These are phyloP conservation scores for Tuber indicum DNA, from an alignment of 495 filamentous ascomycete species.

Conservation along the genomic window DNA sequence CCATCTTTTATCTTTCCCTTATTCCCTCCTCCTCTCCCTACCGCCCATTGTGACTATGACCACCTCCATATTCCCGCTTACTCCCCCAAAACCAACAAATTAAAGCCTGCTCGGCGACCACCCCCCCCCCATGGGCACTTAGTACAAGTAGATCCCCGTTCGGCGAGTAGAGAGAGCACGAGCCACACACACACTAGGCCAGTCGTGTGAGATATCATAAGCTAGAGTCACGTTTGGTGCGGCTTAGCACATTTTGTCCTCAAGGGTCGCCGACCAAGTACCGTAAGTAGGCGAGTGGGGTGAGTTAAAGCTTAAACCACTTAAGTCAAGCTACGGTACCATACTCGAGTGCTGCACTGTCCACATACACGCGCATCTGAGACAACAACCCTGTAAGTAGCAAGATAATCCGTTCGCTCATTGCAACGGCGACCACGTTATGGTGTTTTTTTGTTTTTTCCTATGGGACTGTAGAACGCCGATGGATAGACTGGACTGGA, in stretches of 20 bases:
- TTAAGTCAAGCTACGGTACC: not conserved
- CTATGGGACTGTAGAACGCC: not conserved
- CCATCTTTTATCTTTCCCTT: not conserved
- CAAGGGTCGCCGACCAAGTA: not conserved
- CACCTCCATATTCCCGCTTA: not conserved
- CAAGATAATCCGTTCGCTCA: not conserved
- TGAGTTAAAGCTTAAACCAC: not conserved
- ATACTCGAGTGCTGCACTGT: not conserved
- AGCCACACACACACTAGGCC: not conserved
- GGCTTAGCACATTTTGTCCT: not conserved
- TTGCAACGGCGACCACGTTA: not conserved
- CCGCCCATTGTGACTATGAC: not conserved
- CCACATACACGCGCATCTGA: not conserved
- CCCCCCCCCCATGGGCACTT: not conserved
- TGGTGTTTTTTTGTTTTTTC: not conserved
- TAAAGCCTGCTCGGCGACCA: not conserved
- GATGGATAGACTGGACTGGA: not conserved
- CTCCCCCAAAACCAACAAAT: not conserved
- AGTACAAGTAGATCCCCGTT: not conserved
- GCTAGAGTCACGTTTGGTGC: not conserved
- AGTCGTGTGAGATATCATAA: not conserved
- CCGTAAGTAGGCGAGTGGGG: not conserved
- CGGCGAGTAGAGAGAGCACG: not conserved
- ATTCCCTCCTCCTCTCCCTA: not conserved
- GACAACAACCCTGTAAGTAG: not conserved